These are phyloP conservation scores for Venturia effusa DNA, from an alignment of 2,329 filamentous ascomycete genomes.

Conservation along the genomic window DNA sequence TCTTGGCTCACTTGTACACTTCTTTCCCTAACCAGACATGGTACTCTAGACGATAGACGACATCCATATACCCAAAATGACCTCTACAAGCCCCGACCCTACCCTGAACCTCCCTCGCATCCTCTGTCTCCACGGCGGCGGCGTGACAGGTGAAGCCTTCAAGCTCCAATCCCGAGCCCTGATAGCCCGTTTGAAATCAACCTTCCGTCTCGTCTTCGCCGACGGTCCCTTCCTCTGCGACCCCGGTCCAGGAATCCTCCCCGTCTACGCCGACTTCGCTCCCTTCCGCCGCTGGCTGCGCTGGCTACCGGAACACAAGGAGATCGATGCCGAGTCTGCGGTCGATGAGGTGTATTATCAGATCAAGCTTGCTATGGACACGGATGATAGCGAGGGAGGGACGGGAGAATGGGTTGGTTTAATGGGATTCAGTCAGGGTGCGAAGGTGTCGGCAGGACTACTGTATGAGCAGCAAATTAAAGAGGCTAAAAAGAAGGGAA, in stretches of 20 bases:
- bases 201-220: conserved; percentile 62
- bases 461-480: conserved; percentile 48
- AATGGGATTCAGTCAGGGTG: conserved; percentile 40
- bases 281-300: conserved; percentile 57
- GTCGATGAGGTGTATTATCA: conserved; percentile 37
- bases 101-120: conserved; percentile 48
- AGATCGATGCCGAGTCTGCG: conserved; percentile 39
- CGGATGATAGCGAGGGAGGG: conserved; percentile 30
- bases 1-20: background rate
- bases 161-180: conserved; percentile 53
- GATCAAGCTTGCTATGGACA: conserved; percentile 33
- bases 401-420: conserved; percentile 38
- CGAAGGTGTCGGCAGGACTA: conserved; percentile 36
- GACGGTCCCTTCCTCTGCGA: conserved; percentile 56
- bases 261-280: conserved; percentile 53
- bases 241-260: conserved; percentile 49
- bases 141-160: conserved; percentile 62
- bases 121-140: conserved; percentile 73
- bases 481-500: conserved; percentile 17
- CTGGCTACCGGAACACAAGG: conserved; percentile 48
- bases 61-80: background rate
- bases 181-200: conserved; percentile 36
- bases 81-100: conserved; percentile 9
- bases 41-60: background rate
- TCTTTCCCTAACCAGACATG: background rate